A percentile compares a stretch with the other conserved stretches of the same genome.
Evolutionary conservation across 352 stramenopile genomes (phyloP).

Genomic region (Pythium utonaiense): DNA sequence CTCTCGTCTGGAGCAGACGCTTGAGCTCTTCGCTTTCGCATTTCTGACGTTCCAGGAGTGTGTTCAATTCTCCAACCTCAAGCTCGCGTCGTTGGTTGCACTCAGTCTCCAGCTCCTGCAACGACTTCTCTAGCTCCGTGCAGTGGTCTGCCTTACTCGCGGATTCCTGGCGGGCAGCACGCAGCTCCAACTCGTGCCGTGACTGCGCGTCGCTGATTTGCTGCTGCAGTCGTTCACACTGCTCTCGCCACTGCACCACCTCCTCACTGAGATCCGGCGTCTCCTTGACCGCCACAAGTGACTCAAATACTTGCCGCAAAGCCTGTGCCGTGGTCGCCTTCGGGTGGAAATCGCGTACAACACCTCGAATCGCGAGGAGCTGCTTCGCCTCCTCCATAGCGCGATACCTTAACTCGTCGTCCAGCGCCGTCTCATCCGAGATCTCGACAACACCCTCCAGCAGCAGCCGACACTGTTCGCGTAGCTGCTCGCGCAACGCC

Average conservation of each 20-base stretch:
- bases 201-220: constrained; percentile 24
- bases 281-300: background rate
- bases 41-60: constrained; percentile 29
- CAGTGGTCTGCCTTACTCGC: constrained; percentile 38
- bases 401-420: constrained; percentile 12
- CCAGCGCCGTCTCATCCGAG: constrained; percentile 10
- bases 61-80: constrained; percentile 36
- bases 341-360: background rate
- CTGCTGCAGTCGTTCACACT: constrained; percentile 21
- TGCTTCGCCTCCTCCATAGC: constrained; percentile 10
- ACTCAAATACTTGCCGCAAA: constrained; percentile 1
- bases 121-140: constrained; percentile 29
- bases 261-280: background rate
- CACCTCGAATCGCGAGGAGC: constrained; percentile 7
- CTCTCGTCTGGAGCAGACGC: constrained; percentile 34
- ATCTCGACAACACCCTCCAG: constrained; percentile 9
- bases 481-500: constrained; percentile 21
- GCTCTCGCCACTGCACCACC: constrained; percentile 14
- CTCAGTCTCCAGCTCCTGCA: constrained; percentile 33
- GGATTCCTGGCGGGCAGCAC: constrained; percentile 26
- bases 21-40: constrained; percentile 44
- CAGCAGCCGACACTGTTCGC: constrained; percentile 20
- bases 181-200: constrained; percentile 22
- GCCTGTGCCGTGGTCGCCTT: background rate
- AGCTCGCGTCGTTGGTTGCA: constrained; percentile 29